Evolutionary conservation across 768 basidiomycete species (phyloP), one percentile per base, ranked within the genome.

Genomic region (Boletus tylopilopsis): DNA sequence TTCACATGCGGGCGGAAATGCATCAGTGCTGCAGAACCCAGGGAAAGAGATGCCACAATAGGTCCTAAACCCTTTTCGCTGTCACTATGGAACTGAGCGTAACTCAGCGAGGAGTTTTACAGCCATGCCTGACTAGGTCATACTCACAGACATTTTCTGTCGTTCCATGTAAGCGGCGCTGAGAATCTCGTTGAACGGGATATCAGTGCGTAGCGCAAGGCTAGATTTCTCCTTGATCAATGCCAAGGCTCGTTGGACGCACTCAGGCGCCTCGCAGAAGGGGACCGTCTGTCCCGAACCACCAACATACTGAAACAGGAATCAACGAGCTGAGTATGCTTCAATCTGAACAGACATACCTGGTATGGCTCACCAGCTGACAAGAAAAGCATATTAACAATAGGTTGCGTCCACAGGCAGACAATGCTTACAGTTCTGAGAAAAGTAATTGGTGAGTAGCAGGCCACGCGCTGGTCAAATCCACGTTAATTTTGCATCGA

Each of bases 141-240:
- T 15, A 66, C 78, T 59, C 62, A 89, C 89, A 42, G 87, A 78
- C 89, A 92, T 92, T 62, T 77, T 86, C 64, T 91, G 90, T 49
- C 79, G 75, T 59, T 88, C 85, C 86, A 91, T 90, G 58, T 92
- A 92, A 1, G 87, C 89, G 39, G 84, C 87, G 50, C 82, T 84
- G 25, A 92, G 74, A 30, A 92, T 75, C 66, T 92, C 89, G 56
- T 92, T 92, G 70, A 91, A 90, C 0, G 66, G 57, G 22, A 68
- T 57, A 11, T 64, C 45, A 15, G 48, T 53, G 2, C 53, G 57
- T 13, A 90, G 62, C 10, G 81, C 78, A 50, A 74, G 66, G 3
- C 39, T 52, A 42, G 84, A 74, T 32, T 84, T 81, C 15, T 66
- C 62, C 58, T 80, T 69, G 36, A 91, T 89, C 25, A 88, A 61